A percentile compares a stretch with the other conserved stretches of the same genome.
Evolutionary conservation across 1,284 basidiomycete genomes (phyloP).

Genomic region (Cutaneotrichosporon sp.): DNA sequence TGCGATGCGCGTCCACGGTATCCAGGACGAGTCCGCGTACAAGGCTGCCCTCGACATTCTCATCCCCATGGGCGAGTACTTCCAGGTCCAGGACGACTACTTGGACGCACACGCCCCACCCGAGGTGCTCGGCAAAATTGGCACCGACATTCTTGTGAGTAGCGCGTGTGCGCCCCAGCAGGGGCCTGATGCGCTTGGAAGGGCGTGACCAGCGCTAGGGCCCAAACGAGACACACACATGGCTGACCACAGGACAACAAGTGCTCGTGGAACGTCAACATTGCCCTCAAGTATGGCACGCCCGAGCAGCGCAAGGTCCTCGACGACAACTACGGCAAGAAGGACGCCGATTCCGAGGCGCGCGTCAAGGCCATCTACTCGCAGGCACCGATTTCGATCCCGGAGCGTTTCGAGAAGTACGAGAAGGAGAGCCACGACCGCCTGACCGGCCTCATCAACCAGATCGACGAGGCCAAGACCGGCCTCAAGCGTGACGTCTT

Average conservation of each 20-base stretch:
- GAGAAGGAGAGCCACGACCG: conserved; percentile 72
- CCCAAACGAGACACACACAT: background rate
- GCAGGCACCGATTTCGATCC: conserved; percentile 67
- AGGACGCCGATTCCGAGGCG: conserved; percentile 65
- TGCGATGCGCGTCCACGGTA: conserved; percentile 74
- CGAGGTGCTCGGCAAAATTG: conserved; percentile 93
- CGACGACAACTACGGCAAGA: conserved; percentile 82
- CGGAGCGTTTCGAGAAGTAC: conserved; percentile 69
- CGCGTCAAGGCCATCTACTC: conserved; percentile 72
- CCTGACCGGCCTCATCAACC: conserved; percentile 66
- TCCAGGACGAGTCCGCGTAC: conserved; percentile 72
- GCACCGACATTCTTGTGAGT: conserved; percentile 79
- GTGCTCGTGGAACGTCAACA: conserved; percentile 96
- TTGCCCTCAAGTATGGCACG: conserved; percentile 70
- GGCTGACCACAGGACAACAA: conserved; percentile 73
- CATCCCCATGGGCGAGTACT: conserved; percentile 93
- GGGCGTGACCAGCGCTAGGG: background rate
- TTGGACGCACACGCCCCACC: conserved; percentile 89
- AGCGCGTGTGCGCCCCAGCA: background rate
- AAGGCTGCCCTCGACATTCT: conserved; percentile 78
- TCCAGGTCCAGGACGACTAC: conserved; percentile 98
- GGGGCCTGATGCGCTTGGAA: background rate
- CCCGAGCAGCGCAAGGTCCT: conserved; percentile 61
- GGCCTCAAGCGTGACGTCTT: conserved; percentile 79
- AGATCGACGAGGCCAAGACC: conserved; percentile 64